These are phyloP conservation scores for Colletotrichum sp. DNA, from an alignment of 2,329 filamentous ascomycete species.

Conservation along the genomic window DNA sequence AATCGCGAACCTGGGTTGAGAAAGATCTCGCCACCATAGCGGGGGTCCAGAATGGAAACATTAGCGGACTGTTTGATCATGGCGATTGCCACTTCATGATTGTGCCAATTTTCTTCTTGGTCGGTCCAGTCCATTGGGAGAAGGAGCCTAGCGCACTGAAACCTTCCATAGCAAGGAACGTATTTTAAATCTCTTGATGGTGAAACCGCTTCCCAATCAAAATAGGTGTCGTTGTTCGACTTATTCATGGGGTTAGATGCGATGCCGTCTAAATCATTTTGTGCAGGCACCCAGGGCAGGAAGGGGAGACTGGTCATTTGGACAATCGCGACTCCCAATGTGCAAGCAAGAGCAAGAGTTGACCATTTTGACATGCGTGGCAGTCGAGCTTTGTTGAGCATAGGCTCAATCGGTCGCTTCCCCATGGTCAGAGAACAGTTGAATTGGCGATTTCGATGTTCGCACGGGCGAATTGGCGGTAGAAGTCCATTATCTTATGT, in stretches of 20 bases:
- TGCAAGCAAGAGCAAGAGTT: not conserved
- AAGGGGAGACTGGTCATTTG: not conserved
- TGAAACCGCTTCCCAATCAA: slow-evolving; percentile 39
- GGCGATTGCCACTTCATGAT: slow-evolving; percentile 40
- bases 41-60: slow-evolving; percentile 37
- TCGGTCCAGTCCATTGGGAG: slow-evolving; percentile 47
- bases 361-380: not conserved
- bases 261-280: not conserved
- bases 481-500: not conserved
- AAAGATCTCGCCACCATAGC: slow-evolving; percentile 46
- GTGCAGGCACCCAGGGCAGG: not conserved
- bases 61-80: slow-evolving; percentile 44
- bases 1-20: slow-evolving; percentile 41
- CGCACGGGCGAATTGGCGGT: not conserved
- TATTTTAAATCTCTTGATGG: slow-evolving; percentile 40
- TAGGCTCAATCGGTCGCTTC: not conserved
- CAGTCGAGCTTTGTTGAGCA: not conserved
- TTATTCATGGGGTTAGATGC: not conserved
- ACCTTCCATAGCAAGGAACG: slow-evolving; percentile 41
- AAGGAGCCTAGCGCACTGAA: slow-evolving; percentile 45
- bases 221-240: slow-evolving; percentile 15
- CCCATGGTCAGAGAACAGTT: not conserved
- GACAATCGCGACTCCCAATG: not conserved
- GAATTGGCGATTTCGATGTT: not conserved
- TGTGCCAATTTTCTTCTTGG: slow-evolving; percentile 21